These are phyloP conservation scores for Alternaria longipes DNA, from an alignment of 2,329 filamentous ascomycete species.

Conservation along the genomic window DNA sequence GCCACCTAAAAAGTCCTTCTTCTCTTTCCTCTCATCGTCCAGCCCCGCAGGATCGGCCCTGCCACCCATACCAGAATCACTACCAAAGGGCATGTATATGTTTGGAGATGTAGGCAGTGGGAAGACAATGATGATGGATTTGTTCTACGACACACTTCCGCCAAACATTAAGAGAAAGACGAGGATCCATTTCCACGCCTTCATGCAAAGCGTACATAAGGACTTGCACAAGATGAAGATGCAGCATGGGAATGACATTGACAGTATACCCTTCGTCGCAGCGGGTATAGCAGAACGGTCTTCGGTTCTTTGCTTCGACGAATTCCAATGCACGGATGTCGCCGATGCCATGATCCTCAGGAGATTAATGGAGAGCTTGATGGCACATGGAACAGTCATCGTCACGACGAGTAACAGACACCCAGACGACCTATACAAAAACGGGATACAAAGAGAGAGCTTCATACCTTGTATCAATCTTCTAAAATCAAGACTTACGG, in stretches of 20 bases:
- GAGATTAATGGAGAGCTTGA: slow-evolving; percentile 85
- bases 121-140: slow-evolving; percentile 99
- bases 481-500: slow-evolving; percentile 81
- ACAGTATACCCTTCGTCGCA: slow-evolving; percentile 89
- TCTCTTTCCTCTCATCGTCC: slow-evolving; percentile 69
- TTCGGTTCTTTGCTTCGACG: slow-evolving; percentile 94
- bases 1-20: slow-evolving; percentile 62
- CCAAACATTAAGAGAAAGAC: slow-evolving; percentile 81
- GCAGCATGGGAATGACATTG: slow-evolving; percentile 85
- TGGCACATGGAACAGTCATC: slow-evolving; percentile 96
- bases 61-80: slow-evolving; percentile 70
- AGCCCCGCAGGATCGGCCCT: slow-evolving; percentile 49
- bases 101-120: slow-evolving; percentile 96
- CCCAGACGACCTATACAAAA: slow-evolving; percentile 95
- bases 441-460: slow-evolving; percentile 93
- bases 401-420: slow-evolving; percentile 98
- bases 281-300: slow-evolving; percentile 89
- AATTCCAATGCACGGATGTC: slow-evolving; percentile 98
- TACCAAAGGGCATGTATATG: slow-evolving; percentile 91
- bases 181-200: slow-evolving; percentile 98
- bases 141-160: slow-evolving; percentile 94
- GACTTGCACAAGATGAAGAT: slow-evolving; percentile 90
- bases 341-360: slow-evolving; percentile 98
- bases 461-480: slow-evolving; percentile 96
- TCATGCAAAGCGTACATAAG: slow-evolving; percentile 98